These are phyloP conservation scores for Nemania bipapillata DNA, from an alignment of 2,329 filamentous ascomycete genomes.

Conservation along the genomic window DNA sequence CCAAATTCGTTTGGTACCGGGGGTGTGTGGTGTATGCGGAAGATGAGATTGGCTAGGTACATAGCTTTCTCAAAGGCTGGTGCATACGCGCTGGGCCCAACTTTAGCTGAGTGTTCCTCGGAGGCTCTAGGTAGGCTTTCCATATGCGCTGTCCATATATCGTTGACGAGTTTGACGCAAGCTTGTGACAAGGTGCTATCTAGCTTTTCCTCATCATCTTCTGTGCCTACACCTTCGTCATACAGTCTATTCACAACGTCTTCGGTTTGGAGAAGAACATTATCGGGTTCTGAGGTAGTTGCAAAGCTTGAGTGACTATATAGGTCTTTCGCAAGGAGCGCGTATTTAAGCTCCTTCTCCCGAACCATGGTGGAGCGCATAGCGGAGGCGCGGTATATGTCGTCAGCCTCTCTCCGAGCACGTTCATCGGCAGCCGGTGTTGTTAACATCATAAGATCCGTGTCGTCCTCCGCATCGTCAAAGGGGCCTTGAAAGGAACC, in stretches of 20 bases:
- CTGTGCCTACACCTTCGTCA: constrained; percentile 66
- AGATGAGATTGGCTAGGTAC: constrained; percentile 79
- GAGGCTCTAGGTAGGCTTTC: constrained; percentile 61
- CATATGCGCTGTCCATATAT: constrained; percentile 66
- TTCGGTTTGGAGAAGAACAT: constrained; percentile 80
- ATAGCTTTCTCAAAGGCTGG: constrained; percentile 78
- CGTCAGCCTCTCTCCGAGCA: constrained; percentile 66
- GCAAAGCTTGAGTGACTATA: constrained; percentile 69
- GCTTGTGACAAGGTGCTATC: constrained; percentile 67
- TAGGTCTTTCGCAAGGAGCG: constrained; percentile 76
- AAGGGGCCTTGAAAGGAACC: constrained; percentile 44
- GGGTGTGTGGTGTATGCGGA: constrained; percentile 79
- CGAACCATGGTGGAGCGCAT: constrained; percentile 56
- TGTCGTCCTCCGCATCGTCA: constrained; percentile 52
- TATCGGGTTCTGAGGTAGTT: constrained; percentile 73
- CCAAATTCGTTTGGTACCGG: constrained; percentile 55
- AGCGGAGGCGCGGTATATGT: constrained; percentile 65
- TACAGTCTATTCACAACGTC: constrained; percentile 73
- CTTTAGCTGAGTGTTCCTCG: constrained; percentile 67
- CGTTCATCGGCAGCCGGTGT: constrained; percentile 66
- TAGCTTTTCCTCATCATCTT: constrained; percentile 66
- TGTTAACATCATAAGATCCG: constrained; percentile 66
- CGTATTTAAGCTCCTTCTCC: constrained; percentile 70
- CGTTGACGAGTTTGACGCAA: constrained; percentile 61
- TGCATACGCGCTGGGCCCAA: constrained; percentile 72